Percentiles rank a stretch among this genome's conserved stretches.
Conservation (phyloP, 78 protist species). For the Monocercomonoides exilis region DNA sequence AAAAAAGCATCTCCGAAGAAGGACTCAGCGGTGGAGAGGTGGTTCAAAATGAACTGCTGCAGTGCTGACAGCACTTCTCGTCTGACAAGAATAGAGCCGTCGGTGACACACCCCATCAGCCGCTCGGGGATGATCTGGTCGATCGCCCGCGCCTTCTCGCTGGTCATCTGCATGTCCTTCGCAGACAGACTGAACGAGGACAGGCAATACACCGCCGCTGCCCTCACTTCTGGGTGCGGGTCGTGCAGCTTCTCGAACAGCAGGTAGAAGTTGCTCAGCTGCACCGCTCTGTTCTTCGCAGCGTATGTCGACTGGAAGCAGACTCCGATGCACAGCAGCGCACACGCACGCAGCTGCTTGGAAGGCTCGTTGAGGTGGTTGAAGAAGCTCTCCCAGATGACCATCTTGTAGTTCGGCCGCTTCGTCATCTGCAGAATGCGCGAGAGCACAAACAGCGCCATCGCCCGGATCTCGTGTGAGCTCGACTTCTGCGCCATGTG, state of each 20-base stretch:
- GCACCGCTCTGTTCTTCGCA: conserved; percentile 53
- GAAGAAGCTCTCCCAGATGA: not conserved
- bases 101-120: not conserved
- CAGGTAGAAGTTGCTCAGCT: conserved; percentile 36
- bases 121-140: conserved; percentile 3
- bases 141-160: not conserved
- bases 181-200: conserved; percentile 25
- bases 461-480: not conserved
- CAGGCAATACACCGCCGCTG: conserved; percentile 54
- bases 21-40: not conserved
- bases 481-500: not conserved
- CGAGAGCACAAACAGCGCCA: not conserved
- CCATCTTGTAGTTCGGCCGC: not conserved
- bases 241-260: conserved; percentile 44
- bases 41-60: not conserved
- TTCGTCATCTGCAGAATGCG: not conserved
- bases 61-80: not conserved
- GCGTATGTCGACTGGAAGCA: conserved; percentile 26
- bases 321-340: conserved; percentile 15
- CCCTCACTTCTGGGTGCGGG: conserved; percentile 53
- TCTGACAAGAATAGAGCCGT: not conserved
- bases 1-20: not conserved
- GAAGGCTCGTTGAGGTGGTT: not conserved
- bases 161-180: not conserved
- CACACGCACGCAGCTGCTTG: conserved; percentile 26